Conservation (phyloP, 768 basidiomycete species). For the Cyclocybe cylindracea region DNA sequence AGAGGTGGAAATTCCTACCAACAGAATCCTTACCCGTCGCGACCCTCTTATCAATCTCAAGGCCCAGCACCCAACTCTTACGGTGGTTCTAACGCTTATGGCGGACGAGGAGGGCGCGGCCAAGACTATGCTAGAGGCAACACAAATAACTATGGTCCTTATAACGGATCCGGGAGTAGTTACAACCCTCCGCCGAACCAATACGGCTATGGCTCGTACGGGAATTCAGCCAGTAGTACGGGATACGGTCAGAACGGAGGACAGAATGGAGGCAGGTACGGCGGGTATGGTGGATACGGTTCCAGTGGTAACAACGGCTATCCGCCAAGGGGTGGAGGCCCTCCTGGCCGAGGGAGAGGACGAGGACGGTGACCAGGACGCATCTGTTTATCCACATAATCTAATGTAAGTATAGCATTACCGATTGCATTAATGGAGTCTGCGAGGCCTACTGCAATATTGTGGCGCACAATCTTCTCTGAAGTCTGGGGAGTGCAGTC, state of each 20-base stretch:
- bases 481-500: too few relatives aligned
- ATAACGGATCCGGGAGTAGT: conserved; percentile 12
- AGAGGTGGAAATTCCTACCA: conserved; percentile 30
- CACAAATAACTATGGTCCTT: conserved; percentile 13
- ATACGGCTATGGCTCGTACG: conserved; percentile 30
- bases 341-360: conserved; percentile 46
- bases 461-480: too few relatives aligned
- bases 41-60: conserved; percentile 28
- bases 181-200: conserved; percentile 19
- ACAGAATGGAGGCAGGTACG: conserved; percentile 30
- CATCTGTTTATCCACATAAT: background rate
- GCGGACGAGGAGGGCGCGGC: conserved; percentile 30
- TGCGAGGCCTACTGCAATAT: background rate
- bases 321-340: conserved; percentile 26
- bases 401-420: conserved; percentile 1
- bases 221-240: conserved; percentile 19
- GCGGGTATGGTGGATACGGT: conserved; percentile 32
- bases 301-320: conserved; percentile 16
- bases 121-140: conserved; percentile 23
- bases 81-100: conserved; percentile 31
- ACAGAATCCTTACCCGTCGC: conserved; percentile 34
- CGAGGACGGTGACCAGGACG: conserved; percentile 42
- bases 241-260: conserved; percentile 29
- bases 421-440: background rate
- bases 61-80: conserved; percentile 28